Conservation (phyloP, 768 basidiomycete species). For the Tricholoma sp. region DNA sequence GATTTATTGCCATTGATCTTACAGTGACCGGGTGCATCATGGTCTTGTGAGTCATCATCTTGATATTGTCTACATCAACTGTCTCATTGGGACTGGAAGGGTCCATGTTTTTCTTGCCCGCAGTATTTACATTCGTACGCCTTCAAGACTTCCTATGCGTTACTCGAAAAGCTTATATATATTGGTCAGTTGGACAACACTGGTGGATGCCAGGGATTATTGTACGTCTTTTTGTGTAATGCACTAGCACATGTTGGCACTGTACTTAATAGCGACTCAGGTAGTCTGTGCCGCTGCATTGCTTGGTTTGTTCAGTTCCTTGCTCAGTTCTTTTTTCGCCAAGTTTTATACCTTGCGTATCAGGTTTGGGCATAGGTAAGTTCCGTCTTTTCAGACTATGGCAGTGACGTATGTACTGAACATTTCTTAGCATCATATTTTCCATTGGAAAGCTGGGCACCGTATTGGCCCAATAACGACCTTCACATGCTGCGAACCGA, state of each 20-base stretch:
- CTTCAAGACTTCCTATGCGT: neutral
- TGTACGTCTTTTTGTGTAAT: neutral
- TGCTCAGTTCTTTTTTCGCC: neutral
- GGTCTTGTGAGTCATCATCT: neutral
- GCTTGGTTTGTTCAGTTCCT: neutral
- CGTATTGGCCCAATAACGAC: too few species aligned
- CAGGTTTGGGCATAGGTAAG: neutral
- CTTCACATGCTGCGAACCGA: too few species aligned
- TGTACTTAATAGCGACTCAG: neutral
- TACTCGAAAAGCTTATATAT: neutral
- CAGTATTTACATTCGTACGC: neutral
- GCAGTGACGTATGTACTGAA: too few species aligned
- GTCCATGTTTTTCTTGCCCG: neutral
- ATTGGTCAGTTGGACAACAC: constrained; percentile 1
- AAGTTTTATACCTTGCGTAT: too few species aligned
- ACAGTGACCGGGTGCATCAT: neutral
- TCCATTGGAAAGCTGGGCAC: too few species aligned
- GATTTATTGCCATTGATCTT: constrained; percentile 1
- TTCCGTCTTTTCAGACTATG: neutral
- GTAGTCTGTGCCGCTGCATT: neutral
- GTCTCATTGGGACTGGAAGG: constrained; percentile 1
- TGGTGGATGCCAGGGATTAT: constrained; percentile 2
- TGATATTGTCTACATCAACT: neutral
- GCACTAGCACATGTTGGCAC: too few species aligned
- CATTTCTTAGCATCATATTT: too few species aligned